Evolutionary conservation across 306 rosid species (phyloP).

Genomic region (Corylus americana): DNA sequence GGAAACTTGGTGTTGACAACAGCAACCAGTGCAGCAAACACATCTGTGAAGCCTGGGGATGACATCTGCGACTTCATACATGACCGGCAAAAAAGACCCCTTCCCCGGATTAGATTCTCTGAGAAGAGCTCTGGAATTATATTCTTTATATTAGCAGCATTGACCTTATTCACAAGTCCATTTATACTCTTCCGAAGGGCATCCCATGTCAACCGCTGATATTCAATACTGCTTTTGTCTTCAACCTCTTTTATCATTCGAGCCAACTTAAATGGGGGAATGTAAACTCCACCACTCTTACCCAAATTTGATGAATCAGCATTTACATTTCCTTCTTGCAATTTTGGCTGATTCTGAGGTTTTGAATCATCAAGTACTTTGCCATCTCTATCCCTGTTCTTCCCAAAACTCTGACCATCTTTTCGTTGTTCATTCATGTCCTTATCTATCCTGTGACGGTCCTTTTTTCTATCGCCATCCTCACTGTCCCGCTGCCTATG

Average conservation of each 20-base stretch:
- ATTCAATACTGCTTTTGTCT: conserved; percentile 81
- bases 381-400: conserved; percentile 44
- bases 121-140: conserved; percentile 78
- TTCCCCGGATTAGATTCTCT: conserved; percentile 86
- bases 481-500: conserved; percentile 34
- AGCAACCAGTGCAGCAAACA: conserved; percentile 87
- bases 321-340: conserved; percentile 40
- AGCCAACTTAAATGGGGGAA: conserved; percentile 94
- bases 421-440: conserved; percentile 33
- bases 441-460: conserved; percentile 32
- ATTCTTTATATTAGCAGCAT: conserved; percentile 80
- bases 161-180: conserved; percentile 93
- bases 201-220: conserved; percentile 96
- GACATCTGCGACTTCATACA: conserved; percentile 99
- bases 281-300: conserved; percentile 90
- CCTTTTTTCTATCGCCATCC: conserved; percentile 29
- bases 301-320: conserved; percentile 57
- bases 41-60: conserved; percentile 87
- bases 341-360: conserved; percentile 33
- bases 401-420: conserved; percentile 25
- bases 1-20: conserved; percentile 96
- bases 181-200: conserved; percentile 93
- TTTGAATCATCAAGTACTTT: conserved; percentile 32
- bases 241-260: conserved; percentile 89
- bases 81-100: conserved; percentile 90